Percentiles rank a stretch among this genome's conserved stretches.
These are phyloP conservation scores for Proliferodiscus dingleyae DNA, from an alignment of 2,329 filamentous ascomycete genomes.

Conservation along the genomic window DNA sequence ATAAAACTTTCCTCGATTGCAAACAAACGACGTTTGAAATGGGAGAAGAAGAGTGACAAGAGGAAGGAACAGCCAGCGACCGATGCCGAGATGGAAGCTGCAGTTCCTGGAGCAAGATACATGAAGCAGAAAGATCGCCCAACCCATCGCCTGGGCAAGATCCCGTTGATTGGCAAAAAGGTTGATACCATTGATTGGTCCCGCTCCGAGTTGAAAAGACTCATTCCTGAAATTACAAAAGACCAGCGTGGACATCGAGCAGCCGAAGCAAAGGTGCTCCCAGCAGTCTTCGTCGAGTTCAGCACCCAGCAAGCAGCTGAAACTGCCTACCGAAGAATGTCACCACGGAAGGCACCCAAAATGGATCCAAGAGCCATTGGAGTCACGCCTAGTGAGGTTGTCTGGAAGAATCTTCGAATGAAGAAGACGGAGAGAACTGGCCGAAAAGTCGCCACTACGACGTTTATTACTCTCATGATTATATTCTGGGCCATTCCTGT, in stretches of 20 bases:
- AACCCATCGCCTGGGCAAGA: slow-evolving; percentile 62
- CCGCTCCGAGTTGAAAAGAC: slow-evolving; percentile 68
- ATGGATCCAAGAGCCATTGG: slow-evolving; percentile 79
- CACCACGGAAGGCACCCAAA: slow-evolving; percentile 76
- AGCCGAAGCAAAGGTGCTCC: slow-evolving; percentile 53
- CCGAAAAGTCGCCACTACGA: slow-evolving; percentile 61
- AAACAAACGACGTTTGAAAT: slow-evolving; percentile 66
- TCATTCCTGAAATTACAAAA: slow-evolving; percentile 65
- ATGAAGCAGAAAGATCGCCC: slow-evolving; percentile 68
- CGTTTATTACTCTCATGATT: slow-evolving; percentile 69
- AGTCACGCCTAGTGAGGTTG: slow-evolving; percentile 72
- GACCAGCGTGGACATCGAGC: slow-evolving; percentile 61
- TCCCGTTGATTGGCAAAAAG: slow-evolving; percentile 75
- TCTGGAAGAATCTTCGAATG: slow-evolving; percentile 81
- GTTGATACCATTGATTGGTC: slow-evolving; percentile 93
- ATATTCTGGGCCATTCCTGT: slow-evolving; percentile 79
- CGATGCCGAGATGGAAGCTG: slow-evolving; percentile 57
- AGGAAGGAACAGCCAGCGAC: slow-evolving; percentile 48
- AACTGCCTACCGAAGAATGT: slow-evolving; percentile 74
- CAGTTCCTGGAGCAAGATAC: slow-evolving; percentile 67
- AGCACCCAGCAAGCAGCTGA: slow-evolving; percentile 76
- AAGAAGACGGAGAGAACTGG: slow-evolving; percentile 77
- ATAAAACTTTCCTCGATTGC: slow-evolving; percentile 76
- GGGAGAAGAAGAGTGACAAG: slow-evolving; percentile 28
- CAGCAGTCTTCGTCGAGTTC: slow-evolving; percentile 86